Percentiles rank a stretch among this genome's conserved stretches.
These are phyloP conservation scores for Pleurotus platypus DNA, from an alignment of 768 basidiomycete genomes.

Conservation along the genomic window DNA sequence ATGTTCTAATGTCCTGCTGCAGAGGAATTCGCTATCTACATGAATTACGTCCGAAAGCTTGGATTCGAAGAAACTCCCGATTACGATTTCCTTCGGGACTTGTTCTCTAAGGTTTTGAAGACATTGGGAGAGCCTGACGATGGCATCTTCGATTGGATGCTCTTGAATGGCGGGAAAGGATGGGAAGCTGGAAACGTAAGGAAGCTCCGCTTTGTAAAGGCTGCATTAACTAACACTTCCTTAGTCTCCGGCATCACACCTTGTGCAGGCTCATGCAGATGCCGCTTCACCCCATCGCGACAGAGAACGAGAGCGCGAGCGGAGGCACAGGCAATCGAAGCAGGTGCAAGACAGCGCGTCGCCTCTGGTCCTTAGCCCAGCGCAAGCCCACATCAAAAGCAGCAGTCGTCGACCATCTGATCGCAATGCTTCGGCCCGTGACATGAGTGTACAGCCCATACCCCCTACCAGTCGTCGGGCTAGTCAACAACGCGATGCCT, in stretches of 20 bases:
- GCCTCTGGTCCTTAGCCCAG: conserved; percentile 62
- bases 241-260: conserved; percentile 40
- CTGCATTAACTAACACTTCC: conserved; percentile 8
- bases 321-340: conserved; percentile 58
- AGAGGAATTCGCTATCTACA: conserved; percentile 99
- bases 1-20: conserved; percentile 8
- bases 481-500: conserved; percentile 56
- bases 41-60: conserved; percentile 98
- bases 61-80: conserved; percentile 98
- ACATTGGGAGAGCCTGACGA: conserved; percentile 87
- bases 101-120: conserved; percentile 91
- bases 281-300: conserved; percentile 46
- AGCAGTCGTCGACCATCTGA: conserved; percentile 48
- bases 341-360: conserved; percentile 54
- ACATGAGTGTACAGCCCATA: conserved; percentile 66
- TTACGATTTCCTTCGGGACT: conserved; percentile 94
- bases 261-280: conserved; percentile 52
- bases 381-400: conserved; percentile 63
- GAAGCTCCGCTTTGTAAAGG: conserved; percentile 14
- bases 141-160: conserved; percentile 95
- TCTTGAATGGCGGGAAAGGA: conserved; percentile 89
- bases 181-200: conserved; percentile 89
- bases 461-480: conserved; percentile 62
- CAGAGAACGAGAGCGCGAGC: conserved; percentile 38
- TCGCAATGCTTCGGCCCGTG: conserved; percentile 43